Evolutionary conservation across 2,329 filamentous ascomycete species (phyloP).

Genomic region (Colletotrichum siamense): DNA sequence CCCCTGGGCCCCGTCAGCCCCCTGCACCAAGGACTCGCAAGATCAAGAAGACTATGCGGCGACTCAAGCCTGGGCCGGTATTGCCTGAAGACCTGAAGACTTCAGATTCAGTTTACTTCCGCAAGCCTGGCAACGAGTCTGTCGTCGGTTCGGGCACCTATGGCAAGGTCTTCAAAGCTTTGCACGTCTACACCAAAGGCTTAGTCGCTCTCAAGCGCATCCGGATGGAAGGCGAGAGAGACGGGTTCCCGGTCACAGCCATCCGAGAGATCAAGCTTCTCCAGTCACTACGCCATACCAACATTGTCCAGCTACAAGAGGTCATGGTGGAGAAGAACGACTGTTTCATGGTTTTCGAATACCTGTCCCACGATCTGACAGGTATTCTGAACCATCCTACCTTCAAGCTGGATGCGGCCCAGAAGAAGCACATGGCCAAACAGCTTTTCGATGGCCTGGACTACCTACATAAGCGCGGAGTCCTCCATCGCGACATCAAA

Average conservation of each 20-base stretch:
- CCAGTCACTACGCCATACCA: conserved; percentile 82
- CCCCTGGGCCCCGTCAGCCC: conserved; percentile 38
- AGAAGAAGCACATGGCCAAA: conserved; percentile 91
- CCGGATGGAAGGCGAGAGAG: conserved; percentile 90
- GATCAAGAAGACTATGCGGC: conserved; percentile 72
- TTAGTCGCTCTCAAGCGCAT: conserved; percentile 89
- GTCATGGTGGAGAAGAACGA: conserved; percentile 99
- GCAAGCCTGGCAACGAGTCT: conserved; percentile 96
- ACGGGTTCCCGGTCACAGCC: conserved; percentile 90
- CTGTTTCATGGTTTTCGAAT: conserved; percentile 99
- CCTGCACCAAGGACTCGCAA: conserved; percentile 60
- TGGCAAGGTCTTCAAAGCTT: conserved; percentile 93
- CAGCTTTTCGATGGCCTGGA: conserved; percentile 94
- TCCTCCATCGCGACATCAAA: conserved; percentile 97
- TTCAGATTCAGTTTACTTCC: conserved; percentile 90
- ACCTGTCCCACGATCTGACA: conserved; percentile 93
- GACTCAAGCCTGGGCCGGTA: conserved; percentile 73
- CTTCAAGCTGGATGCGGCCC: conserved; percentile 81
- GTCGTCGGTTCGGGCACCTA: conserved; percentile 96
- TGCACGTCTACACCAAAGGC: conserved; percentile 88
- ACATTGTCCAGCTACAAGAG: conserved; percentile 84
- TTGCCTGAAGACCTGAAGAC: conserved; percentile 74
- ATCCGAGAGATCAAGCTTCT: conserved; percentile 90
- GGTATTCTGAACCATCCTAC: conserved; percentile 93
- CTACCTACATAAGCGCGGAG: conserved; percentile 91